These are phyloP conservation scores for Jaltomata sinuosa DNA, from an alignment of 257 asterid genomes.

Conservation along the genomic window DNA sequence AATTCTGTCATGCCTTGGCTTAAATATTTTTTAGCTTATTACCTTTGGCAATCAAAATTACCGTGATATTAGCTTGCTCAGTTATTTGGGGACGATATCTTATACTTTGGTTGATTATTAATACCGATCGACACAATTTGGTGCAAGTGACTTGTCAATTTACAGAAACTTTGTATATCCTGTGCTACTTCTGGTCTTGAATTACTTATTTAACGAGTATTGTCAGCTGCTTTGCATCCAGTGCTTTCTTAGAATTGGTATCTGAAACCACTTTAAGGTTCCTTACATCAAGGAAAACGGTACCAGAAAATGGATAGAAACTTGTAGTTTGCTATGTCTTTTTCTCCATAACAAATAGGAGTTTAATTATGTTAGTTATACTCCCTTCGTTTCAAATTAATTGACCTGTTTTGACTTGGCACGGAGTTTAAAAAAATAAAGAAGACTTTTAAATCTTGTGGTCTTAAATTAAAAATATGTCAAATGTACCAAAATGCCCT, in stretches of 20 bases:
- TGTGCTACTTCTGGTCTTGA: not conserved
- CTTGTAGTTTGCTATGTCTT: not conserved
- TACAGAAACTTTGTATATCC: not conserved
- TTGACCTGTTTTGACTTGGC: too few relatives aligned
- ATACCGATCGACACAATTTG: not conserved
- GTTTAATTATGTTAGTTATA: not conserved
- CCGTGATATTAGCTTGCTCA: not conserved
- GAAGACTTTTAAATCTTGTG: too few relatives aligned
- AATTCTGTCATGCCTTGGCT: too few relatives aligned
- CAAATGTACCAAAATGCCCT: too few relatives aligned
- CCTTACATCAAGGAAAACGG: not conserved
- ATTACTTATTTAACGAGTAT: not conserved
- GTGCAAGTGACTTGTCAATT: not conserved
- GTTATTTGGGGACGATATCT: not conserved
- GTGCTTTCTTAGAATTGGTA: not conserved
- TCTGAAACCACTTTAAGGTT: not conserved
- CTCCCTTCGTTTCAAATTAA: too few relatives aligned
- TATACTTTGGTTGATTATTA: not conserved
- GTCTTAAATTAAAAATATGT: too few relatives aligned
- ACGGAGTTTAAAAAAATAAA: too few relatives aligned
- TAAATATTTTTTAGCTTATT: not conserved
- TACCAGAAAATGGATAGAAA: not conserved
- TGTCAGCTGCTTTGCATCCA: not conserved
- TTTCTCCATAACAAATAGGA: not conserved
- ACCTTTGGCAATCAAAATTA: not conserved